Conservation (phyloP, 139 green algal species). For the Chlamydomonas urium region DNA sequence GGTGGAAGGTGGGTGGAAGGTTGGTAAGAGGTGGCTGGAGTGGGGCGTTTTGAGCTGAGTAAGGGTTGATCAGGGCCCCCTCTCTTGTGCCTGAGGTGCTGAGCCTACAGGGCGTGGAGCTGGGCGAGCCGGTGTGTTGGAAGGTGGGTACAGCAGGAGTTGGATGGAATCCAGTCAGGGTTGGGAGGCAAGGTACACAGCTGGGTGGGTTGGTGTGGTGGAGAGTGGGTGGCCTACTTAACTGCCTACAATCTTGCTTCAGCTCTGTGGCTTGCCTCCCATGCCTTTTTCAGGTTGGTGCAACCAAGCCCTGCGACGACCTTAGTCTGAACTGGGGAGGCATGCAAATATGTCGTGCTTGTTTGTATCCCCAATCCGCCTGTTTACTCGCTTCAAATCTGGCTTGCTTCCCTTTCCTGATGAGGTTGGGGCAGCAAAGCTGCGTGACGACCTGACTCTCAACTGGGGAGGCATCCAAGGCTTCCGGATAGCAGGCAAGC, state of each 20-base stretch:
- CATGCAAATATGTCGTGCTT: not conserved
- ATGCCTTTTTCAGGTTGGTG: not conserved
- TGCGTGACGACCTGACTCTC: slow-evolving; percentile 43
- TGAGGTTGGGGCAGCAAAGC: slow-evolving; percentile 54
- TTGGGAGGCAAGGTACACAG: no score
- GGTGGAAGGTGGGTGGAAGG: slow-evolving; percentile 35
- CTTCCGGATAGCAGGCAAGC: slow-evolving; percentile 63
- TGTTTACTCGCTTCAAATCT: not conserved
- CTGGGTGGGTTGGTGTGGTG: slow-evolving; percentile 49
- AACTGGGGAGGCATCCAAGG: slow-evolving; percentile 53
- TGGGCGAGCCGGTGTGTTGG: slow-evolving; percentile 54
- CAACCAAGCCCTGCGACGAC: not conserved
- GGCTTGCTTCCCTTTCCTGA: not conserved
- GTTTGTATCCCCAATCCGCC: not conserved
- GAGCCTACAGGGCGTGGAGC: slow-evolving; percentile 25
- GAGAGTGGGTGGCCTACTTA: slow-evolving; percentile 27
- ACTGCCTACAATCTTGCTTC: no score
- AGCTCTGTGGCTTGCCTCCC: no score
- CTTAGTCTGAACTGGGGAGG: not conserved
- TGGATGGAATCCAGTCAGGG: no score
- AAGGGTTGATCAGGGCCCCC: not conserved
- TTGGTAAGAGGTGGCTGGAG: slow-evolving; percentile 28
- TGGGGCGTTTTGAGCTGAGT: not conserved
- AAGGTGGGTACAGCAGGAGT: slow-evolving; percentile 20
- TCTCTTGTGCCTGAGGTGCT: slow-evolving; percentile 31